Evolutionary conservation across 2,329 filamentous ascomycete species (phyloP).

Genomic region (Fusarium longipes): DNA sequence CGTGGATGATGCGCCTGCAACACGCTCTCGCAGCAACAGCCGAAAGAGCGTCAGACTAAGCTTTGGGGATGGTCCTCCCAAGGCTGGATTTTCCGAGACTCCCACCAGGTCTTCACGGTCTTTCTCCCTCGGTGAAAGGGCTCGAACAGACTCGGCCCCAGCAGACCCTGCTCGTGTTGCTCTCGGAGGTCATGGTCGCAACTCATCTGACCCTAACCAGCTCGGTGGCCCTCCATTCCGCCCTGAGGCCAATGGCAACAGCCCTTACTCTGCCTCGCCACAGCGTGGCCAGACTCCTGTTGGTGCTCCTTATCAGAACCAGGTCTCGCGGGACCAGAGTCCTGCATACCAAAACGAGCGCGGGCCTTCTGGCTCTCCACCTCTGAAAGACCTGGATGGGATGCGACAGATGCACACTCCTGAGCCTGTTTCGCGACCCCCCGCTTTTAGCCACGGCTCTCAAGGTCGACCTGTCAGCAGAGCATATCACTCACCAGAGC

Average conservation of each 20-base stretch:
- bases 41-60: constrained; percentile 68
- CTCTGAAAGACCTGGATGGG: constrained; percentile 63
- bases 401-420: constrained; percentile 71
- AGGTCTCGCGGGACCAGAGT: constrained; percentile 62
- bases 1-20: constrained; percentile 61
- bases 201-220: constrained; percentile 60
- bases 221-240: constrained; percentile 42
- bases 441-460: constrained; percentile 81
- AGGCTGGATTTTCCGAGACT: constrained; percentile 68
- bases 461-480: constrained; percentile 74
- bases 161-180: constrained; percentile 55
- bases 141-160: constrained; percentile 64
- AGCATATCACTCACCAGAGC: constrained; percentile 79
- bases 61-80: constrained; percentile 51
- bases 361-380: constrained; percentile 48
- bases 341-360: constrained; percentile 69
- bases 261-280: constrained; percentile 49
- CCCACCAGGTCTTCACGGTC: constrained; percentile 66
- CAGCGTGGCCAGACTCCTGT: constrained; percentile 52
- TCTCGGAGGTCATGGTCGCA: constrained; percentile 57
- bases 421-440: constrained; percentile 81
- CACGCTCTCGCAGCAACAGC: constrained; percentile 65
- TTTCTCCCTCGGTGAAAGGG: constrained; percentile 57
- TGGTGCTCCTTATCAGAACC: constrained; percentile 57
- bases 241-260: constrained; percentile 42